Evolutionary conservation across 2,329 filamentous ascomycete species (phyloP), one percentile per base, ranked within the genome.

Genomic region (Samsoniella hepiali): DNA sequence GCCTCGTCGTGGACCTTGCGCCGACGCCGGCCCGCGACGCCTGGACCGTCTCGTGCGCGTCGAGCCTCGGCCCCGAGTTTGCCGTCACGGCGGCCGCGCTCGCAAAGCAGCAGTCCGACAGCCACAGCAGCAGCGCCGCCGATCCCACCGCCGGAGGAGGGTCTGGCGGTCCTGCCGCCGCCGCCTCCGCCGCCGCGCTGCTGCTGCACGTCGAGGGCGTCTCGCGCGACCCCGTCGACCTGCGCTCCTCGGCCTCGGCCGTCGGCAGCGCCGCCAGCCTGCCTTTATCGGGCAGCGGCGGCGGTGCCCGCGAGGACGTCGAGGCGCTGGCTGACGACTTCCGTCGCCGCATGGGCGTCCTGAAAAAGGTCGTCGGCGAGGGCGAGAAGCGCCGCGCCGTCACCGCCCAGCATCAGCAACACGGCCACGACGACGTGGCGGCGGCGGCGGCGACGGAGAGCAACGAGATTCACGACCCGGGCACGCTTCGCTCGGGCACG

Each of bases 51-150:
- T 79, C 84, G 0, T 86, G 85, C 63, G 89, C 91, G 1, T 86
- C 89, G 49, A 93, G 89, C 66, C 78, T 97, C 13, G 90, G 86
- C 9, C 78, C 88, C 0, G 84, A 89, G 57, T 98, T 94, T 88
- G 84, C 86, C 54, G 79, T 86, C 51, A 81, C 81, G 1, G 76
- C 75, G 51, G 76, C 81, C 15, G 75, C 74, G 59, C 70, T 86
- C 50, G 68, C 71, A 15, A 75, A 76, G 27, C 79, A 76, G 56
- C 79, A 81, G 68, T 77, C 76, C 59, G 76, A 74, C 34, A 68
- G 65, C 62, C 67, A 66, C 40, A 17, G 15, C 56, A 73, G 75
- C 29, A 76, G 66, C 53, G 88, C 88, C 72, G 65, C 77, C 63
- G 67, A 72, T 22, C 73, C 32, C 32, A 34, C 6, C 32, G 32